Evolutionary conservation across 2,329 filamentous ascomycete species (phyloP), one percentile per base, ranked within the genome.

Genomic region (Lachnellula suecica): DNA sequence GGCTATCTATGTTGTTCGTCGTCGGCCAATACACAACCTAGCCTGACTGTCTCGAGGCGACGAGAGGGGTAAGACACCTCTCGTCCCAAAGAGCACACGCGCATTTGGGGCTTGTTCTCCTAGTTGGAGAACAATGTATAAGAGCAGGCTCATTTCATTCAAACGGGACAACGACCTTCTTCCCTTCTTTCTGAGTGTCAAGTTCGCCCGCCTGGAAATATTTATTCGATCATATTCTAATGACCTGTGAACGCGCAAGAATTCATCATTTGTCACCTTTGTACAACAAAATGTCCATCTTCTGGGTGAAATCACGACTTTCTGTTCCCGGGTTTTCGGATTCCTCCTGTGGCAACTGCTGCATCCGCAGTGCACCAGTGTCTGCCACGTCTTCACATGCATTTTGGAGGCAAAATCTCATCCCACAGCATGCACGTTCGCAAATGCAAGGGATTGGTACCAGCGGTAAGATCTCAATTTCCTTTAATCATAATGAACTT

Each of bases 21-120:
- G 19, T 24, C 35, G 19, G 11, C 25, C 20, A 42, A 43, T 23
- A 20, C 22, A 31, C 19, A 52, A 51, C 48, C 51, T 41, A 13
- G 17, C 17, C 19, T 3, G 27, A 27, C 19, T 42, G 51, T 53
- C 52, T 53, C 48, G 46, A 43, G 25, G 24, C 22, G 29, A 54
- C 24, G 29, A 45, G n/a, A n/a, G n/a, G 49, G 44, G 38, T 55
- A 49, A 57, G 57, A 53, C 54, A 55, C 27, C 25, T 27, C 24
- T 45, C 22, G 31, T 51, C 49, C 54, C 8, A 51, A 57, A 49
- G 4, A 24, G 57, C 35, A 20, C 38, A 53, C 42, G 34, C 47
- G 51, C 51, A 51, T 42, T 37, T 11, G 37, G 51, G 43, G 41
- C 46, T 42, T 25, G 35, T 27, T n/a, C 19, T 15, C 15, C 19